Conservation (phyloP, 1,284 basidiomycete species). For the Psilocybe mexicana region DNA sequence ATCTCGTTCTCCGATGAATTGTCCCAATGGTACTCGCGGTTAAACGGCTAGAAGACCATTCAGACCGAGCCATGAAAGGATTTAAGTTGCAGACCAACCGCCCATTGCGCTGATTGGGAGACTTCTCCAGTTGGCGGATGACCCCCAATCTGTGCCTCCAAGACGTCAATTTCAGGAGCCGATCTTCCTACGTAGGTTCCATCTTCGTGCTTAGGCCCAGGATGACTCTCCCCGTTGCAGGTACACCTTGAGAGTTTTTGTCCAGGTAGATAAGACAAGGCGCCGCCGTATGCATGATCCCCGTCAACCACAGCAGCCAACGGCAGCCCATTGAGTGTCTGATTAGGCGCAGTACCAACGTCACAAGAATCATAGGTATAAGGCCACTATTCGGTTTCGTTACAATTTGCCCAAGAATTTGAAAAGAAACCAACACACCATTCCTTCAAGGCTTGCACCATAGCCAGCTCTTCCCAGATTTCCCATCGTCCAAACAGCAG, state of each 20-base stretch:
- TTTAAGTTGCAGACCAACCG: slow-evolving; percentile 41
- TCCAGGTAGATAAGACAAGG: slow-evolving; percentile 65
- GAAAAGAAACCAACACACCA: slow-evolving; percentile 30
- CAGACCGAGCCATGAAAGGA: not conserved
- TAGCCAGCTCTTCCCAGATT: slow-evolving; percentile 56
- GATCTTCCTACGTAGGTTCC: slow-evolving; percentile 72
- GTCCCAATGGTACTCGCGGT: slow-evolving; percentile 48
- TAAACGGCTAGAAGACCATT: slow-evolving; percentile 35
- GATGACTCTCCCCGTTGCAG: slow-evolving; percentile 66
- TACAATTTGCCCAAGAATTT: not conserved
- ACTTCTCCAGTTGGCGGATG: slow-evolving; percentile 42
- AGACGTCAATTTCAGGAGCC: slow-evolving; percentile 79
- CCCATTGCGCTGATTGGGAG: slow-evolving; percentile 70
- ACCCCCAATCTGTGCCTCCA: slow-evolving; percentile 65
- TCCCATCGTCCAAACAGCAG: slow-evolving; percentile 74
- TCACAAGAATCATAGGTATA: slow-evolving; percentile 80
- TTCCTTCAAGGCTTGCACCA: slow-evolving; percentile 49
- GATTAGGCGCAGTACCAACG: slow-evolving; percentile 64
- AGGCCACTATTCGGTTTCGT: slow-evolving; percentile 51
- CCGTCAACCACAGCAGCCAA: slow-evolving; percentile 45
- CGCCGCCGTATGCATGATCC: slow-evolving; percentile 39
- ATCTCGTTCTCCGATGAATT: slow-evolving; percentile 45
- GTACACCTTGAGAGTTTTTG: slow-evolving; percentile 79
- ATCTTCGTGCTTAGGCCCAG: slow-evolving; percentile 63
- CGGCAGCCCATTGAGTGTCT: slow-evolving; percentile 46